Percentiles rank a stretch among this genome's conserved stretches.
phyloP scores from a whole-genome alignment of 208 protist genomes.

The Porcisia hertigi region DNA sequence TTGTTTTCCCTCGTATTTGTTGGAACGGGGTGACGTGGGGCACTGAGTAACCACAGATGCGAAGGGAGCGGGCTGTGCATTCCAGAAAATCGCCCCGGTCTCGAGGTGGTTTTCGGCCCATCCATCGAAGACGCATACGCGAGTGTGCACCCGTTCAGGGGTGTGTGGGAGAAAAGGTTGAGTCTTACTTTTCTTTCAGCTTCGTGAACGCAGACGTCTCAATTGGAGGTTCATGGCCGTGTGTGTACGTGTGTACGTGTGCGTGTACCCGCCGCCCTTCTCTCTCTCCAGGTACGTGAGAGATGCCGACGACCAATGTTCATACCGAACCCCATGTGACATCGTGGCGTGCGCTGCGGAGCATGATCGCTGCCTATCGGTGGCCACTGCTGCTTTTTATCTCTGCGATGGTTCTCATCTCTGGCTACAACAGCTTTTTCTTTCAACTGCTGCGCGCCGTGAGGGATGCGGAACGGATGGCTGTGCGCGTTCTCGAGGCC shows the following conservation, averaged over 20 bases:
- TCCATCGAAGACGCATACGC: no score
- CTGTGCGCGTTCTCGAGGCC: background rate
- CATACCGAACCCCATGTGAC: background rate
- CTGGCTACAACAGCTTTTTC: slow-evolving; percentile 25
- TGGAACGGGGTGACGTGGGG: no score
- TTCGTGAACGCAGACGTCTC: no score
- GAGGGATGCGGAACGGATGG: background rate
- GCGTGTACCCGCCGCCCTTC: background rate
- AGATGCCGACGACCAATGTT: slow-evolving; percentile 24
- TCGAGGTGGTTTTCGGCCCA: no score
- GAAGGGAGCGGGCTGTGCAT: no score
- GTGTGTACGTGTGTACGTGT: background rate
- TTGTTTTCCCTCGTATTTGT: no score
- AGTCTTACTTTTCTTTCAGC: no score
- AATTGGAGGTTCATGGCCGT: background rate
- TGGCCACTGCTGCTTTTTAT: slow-evolving; percentile 22
- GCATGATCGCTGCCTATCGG: slow-evolving; percentile 23
- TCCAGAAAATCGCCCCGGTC: no score
- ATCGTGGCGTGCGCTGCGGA: slow-evolving; percentile 1
- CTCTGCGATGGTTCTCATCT: slow-evolving; percentile 5
- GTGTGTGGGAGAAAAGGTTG: no score
- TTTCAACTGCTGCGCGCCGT: background rate
- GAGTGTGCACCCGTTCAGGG: no score
- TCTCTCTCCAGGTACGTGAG: background rate
- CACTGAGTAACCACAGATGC: no score